Percentiles rank a stretch among this genome's conserved stretches.
Evolutionary conservation across 352 stramenopile genomes (phyloP).

Genomic region (Halophytophthora batemanensis): DNA sequence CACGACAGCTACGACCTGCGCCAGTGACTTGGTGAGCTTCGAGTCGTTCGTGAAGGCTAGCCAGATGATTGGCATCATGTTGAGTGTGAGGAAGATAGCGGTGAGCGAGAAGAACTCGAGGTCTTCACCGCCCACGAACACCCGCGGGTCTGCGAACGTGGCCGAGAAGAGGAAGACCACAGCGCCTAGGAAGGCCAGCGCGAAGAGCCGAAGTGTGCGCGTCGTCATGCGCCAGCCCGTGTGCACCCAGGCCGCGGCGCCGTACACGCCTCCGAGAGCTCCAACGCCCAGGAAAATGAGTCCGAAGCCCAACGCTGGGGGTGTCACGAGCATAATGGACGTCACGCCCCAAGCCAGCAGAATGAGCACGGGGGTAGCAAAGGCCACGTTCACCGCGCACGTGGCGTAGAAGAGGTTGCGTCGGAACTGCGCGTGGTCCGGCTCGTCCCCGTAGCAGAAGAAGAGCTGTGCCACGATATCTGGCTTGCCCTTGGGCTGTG

Average conservation of each 20-base stretch:
- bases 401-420: conserved; percentile 78
- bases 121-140: conserved; percentile 61
- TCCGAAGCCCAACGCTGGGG: conserved; percentile 72
- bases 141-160: conserved; percentile 74
- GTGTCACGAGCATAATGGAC: conserved; percentile 62
- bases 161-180: conserved; percentile 82
- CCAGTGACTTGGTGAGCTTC: conserved; percentile 81
- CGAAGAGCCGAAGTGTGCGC: conserved; percentile 49
- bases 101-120: conserved; percentile 82
- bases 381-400: conserved; percentile 47
- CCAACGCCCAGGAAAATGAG: conserved; percentile 73
- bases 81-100: conserved; percentile 77
- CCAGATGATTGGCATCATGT: conserved; percentile 90
- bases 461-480: conserved; percentile 78
- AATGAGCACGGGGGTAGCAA: conserved; percentile 54
- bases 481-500: conserved; percentile 18
- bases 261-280: conserved; percentile 41
- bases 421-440: conserved; percentile 62
- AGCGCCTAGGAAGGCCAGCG: conserved; percentile 44
- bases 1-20: conserved; percentile 75
- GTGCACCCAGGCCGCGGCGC: conserved; percentile 48
- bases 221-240: conserved; percentile 85
- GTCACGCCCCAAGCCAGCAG: conserved; percentile 75
- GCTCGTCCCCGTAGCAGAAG: conserved; percentile 70
- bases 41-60: conserved; percentile 89